A percentile compares a stretch with the other conserved stretches of the same genome.
phyloP scores from a whole-genome alignment of 2,329 filamentous ascomycete genomes.

The Claviceps lovelessii region DNA sequence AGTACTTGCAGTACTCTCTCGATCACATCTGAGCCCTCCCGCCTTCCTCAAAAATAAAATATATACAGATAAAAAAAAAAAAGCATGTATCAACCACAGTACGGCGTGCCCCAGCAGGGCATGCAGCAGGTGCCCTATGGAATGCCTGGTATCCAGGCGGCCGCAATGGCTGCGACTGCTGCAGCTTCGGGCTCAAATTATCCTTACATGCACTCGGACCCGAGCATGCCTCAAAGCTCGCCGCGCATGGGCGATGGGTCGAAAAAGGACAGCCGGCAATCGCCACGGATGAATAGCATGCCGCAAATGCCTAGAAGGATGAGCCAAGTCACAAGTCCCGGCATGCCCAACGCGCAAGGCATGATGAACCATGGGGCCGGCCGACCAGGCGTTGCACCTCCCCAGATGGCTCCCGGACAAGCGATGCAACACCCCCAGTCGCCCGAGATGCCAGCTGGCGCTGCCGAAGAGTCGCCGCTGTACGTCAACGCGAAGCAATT shows the following conservation, averaged over 20 bases:
- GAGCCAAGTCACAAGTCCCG: conserved; percentile 64
- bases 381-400: conserved; percentile 37
- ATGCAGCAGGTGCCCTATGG: conserved; percentile 57
- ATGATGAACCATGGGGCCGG: conserved; percentile 56
- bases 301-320: conserved; percentile 52
- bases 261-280: conserved; percentile 58
- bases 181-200: conserved; percentile 74
- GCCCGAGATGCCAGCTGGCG: conserved; percentile 59
- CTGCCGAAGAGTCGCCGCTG: conserved; percentile 77
- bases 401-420: conserved; percentile 47
- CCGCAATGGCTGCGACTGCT: conserved; percentile 82
- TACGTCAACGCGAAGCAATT: conserved; percentile 99
- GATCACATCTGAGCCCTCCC: conserved; percentile 11
- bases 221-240: conserved; percentile 54
- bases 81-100: conserved; percentile 68
- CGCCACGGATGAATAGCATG: conserved; percentile 56
- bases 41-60: conserved; percentile 22
- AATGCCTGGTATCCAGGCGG: conserved; percentile 72
- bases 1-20: not conserved
- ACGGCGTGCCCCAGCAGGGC: conserved; percentile 55
- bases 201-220: conserved; percentile 58
- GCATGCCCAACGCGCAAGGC: conserved; percentile 57
- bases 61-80: too few species aligned
- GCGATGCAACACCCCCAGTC: conserved; percentile 57
- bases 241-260: conserved; percentile 66